A percentile compares a stretch with the other conserved stretches of the same genome.
These are phyloP conservation scores for Kodamaea laetipori DNA, from an alignment of 805 yeast species.

Conservation along the genomic window DNA sequence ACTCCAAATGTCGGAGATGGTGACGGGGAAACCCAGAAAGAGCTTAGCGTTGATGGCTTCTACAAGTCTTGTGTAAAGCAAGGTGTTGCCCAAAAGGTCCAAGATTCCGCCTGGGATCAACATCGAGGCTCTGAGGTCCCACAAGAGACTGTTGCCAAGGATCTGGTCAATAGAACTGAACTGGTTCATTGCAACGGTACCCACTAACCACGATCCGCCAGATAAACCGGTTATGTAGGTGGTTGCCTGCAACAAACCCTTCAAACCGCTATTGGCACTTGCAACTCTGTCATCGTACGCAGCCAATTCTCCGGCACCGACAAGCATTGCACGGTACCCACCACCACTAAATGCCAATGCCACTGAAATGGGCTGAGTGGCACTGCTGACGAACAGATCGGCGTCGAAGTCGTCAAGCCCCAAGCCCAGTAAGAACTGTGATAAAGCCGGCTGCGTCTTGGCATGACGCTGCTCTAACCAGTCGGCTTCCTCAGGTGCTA, in stretches of 20 bases:
- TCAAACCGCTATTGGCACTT: constrained; percentile 34
- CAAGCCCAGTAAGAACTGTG: constrained; percentile 8
- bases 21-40: constrained; percentile 35
- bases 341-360: constrained; percentile 45
- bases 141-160: constrained; percentile 17
- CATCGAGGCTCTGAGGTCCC: constrained; percentile 22
- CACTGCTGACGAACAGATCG: constrained; percentile 10
- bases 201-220: constrained; percentile 46
- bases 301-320: constrained; percentile 82
- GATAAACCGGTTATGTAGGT: constrained; percentile 43
- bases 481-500: constrained; percentile 10
- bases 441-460: constrained; percentile 12
- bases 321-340: constrained; percentile 50
- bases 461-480: constrained; percentile 15
- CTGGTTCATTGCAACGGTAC: constrained; percentile 23
- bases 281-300: constrained; percentile 76
- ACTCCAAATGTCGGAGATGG: constrained; percentile 45
- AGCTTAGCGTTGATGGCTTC: constrained; percentile 27
- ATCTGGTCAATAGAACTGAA: constrained; percentile 23
- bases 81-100: constrained; percentile 6
- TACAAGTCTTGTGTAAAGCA: constrained; percentile 44
- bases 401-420: constrained; percentile 16
- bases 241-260: constrained; percentile 36
- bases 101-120: constrained; percentile 16
- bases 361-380: constrained; percentile 22